Conservation (phyloP, 306 rosid species). For the Sicyos edulis region DNA sequence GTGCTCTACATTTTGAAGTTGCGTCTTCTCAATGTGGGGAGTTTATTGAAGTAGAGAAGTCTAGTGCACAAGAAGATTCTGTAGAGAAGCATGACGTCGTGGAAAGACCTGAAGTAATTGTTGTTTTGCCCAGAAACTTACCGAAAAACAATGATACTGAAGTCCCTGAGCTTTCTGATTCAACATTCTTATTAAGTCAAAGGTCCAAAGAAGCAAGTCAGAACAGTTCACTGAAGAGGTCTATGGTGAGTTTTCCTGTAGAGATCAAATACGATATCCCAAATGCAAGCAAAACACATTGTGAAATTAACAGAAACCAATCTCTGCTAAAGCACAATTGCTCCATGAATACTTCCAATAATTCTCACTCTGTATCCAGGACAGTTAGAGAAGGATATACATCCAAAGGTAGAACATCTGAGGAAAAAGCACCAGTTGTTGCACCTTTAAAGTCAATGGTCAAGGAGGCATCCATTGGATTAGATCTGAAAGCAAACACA, state of each 20-base stretch:
- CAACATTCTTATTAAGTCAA: constrained; percentile 29
- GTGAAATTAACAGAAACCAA: constrained; percentile 34
- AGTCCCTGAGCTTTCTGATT: constrained; percentile 32
- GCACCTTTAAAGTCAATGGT: constrained; percentile 32
- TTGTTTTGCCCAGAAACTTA: constrained; percentile 42
- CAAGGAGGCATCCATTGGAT: constrained; percentile 33
- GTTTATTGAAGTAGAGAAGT: constrained; percentile 32
- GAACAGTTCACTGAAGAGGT: constrained; percentile 33
- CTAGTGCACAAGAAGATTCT: constrained; percentile 26
- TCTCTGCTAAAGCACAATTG: constrained; percentile 28
- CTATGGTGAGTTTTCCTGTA: constrained; percentile 29
- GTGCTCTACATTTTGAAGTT: constrained; percentile 25
- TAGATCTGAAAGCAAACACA: constrained; percentile 36
- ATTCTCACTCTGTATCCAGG: constrained; percentile 29
- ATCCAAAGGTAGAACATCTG: constrained; percentile 38
- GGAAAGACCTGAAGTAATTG: constrained; percentile 38
- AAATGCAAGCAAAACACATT: constrained; percentile 33
- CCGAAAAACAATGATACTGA: constrained; percentile 33
- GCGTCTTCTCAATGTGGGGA: constrained; percentile 37
- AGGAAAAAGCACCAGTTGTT: constrained; percentile 31
- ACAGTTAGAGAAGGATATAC: constrained; percentile 38
- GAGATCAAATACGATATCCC: constrained; percentile 33
- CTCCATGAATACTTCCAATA: constrained; percentile 29
- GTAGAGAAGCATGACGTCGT: constrained; percentile 26
- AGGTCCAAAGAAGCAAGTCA: constrained; percentile 35